Percentiles rank a stretch among this genome's conserved stretches.
Evolutionary conservation across 257 asterid species (phyloP).

Genomic region (Fraxinus excelsior): DNA sequence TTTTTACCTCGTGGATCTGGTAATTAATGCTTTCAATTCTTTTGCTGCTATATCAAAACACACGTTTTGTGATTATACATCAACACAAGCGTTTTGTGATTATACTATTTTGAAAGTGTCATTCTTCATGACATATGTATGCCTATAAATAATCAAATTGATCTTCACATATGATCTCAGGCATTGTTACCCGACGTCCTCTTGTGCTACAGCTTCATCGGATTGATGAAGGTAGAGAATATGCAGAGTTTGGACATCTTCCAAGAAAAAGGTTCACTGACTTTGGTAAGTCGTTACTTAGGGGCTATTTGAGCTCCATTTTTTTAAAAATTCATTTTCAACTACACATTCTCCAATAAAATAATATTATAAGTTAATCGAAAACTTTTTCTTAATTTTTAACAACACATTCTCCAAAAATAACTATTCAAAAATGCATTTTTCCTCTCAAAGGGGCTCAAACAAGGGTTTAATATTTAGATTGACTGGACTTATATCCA

Average conservation of each 20-base stretch:
- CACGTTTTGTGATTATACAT: too few relatives aligned
- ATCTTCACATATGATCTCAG: conserved; percentile 32
- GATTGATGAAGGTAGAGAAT: conserved; percentile 72
- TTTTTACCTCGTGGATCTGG: conserved; percentile 90
- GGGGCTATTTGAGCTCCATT: too few relatives aligned
- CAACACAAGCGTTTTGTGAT: background rate
- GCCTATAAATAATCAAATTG: background rate
- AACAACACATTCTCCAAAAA: too few relatives aligned
- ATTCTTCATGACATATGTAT: background rate
- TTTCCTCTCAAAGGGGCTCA: too few relatives aligned
- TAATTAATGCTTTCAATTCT: conserved; percentile 25
- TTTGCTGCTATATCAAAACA: background rate
- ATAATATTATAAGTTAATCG: too few relatives aligned
- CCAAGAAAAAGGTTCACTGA: conserved; percentile 73
- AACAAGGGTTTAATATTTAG: background rate
- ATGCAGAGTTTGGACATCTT: conserved; percentile 83
- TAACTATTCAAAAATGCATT: too few relatives aligned
- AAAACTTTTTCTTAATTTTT: too few relatives aligned
- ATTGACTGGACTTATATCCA: background rate
- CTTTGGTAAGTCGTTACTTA: conserved; percentile 48
- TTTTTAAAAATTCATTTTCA: too few relatives aligned
- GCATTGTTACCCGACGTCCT: conserved; percentile 81
- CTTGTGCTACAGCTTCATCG: conserved; percentile 84
- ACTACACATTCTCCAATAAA: too few relatives aligned
- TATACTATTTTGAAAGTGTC: background rate